phyloP scores from a whole-genome alignment of 192 early-diverging fungal genomes.

The Coemansia sp. region DNA sequence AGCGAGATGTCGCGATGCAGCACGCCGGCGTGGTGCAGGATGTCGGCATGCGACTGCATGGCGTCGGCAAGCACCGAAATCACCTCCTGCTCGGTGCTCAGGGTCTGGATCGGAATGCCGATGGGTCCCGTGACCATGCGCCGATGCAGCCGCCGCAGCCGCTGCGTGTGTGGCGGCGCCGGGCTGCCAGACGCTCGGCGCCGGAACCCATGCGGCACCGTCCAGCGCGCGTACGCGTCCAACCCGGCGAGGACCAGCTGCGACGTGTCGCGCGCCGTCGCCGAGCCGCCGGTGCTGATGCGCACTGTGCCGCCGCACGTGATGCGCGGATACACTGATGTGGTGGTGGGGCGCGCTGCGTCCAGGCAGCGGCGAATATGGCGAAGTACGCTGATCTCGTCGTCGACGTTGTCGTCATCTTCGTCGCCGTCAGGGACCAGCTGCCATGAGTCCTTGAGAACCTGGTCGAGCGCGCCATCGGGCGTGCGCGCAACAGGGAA shows the following conservation, averaged over 20 bases:
- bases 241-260: slow-evolving; percentile 31
- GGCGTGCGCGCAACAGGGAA: slow-evolving; percentile 26
- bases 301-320: slow-evolving; percentile 44
- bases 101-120: slow-evolving; percentile 31
- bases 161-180: background rate
- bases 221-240: slow-evolving; percentile 38
- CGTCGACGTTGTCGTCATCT: slow-evolving; percentile 23
- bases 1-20: slow-evolving; percentile 54
- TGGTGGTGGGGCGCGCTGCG: background rate
- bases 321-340: slow-evolving; percentile 30
- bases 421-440: slow-evolving; percentile 15
- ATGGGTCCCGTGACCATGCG: slow-evolving; percentile 50
- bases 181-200: background rate
- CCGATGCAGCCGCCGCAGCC: slow-evolving; percentile 34
- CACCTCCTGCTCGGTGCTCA: slow-evolving; percentile 34
- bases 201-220: slow-evolving; percentile 35
- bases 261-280: slow-evolving; percentile 30
- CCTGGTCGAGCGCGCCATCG: slow-evolving; percentile 10
- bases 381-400: slow-evolving; percentile 41
- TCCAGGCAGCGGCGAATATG: slow-evolving; percentile 34
- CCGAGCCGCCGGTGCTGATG: slow-evolving; percentile 10
- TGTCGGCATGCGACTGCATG: slow-evolving; percentile 37
- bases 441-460: slow-evolving; percentile 56
- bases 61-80: slow-evolving; percentile 45
- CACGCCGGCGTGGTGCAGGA: slow-evolving; percentile 19